Evolutionary conservation across 306 rosid species (phyloP).

Genomic region (Cotoneaster glaucophyllus): DNA sequence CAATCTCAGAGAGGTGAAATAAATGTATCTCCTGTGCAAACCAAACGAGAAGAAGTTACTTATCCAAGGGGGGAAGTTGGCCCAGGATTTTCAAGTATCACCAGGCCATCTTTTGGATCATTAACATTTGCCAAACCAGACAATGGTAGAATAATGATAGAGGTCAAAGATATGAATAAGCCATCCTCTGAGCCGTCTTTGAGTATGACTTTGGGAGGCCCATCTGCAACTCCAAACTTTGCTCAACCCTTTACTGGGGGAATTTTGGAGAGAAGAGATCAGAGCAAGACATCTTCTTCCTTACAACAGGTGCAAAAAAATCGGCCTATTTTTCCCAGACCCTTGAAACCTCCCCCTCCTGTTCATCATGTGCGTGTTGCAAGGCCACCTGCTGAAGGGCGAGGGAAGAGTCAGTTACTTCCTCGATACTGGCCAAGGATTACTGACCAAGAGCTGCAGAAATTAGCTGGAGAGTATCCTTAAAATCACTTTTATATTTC

Average conservation of each 20-base stretch:
- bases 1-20: constrained; percentile 40
- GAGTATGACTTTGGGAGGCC: constrained; percentile 66
- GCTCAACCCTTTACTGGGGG: constrained; percentile 44
- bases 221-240: constrained; percentile 39
- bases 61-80: constrained; percentile 38
- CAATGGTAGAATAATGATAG: constrained; percentile 42
- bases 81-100: constrained; percentile 41
- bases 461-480: constrained; percentile 96
- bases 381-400: constrained; percentile 91
- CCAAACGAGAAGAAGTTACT: constrained; percentile 34
- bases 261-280: constrained; percentile 49
- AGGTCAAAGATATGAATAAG: constrained; percentile 42
- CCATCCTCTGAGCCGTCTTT: constrained; percentile 55
- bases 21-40: constrained; percentile 32
- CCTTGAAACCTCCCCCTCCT: constrained; percentile 35
- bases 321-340: constrained; percentile 72
- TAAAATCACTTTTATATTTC: constrained; percentile 2
- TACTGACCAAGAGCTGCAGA: constrained; percentile 89
- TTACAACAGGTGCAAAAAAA: constrained; percentile 52
- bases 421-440: constrained; percentile 99
- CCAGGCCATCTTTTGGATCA: constrained; percentile 47
- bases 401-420: constrained; percentile 90
- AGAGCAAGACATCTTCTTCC: constrained; percentile 47
- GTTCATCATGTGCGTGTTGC: constrained; percentile 59
- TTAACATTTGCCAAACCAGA: constrained; percentile 47